Base-by-base conservation (phyloP, 1,139 yeast genomes). In the Blastobotrys persicus region DNA sequence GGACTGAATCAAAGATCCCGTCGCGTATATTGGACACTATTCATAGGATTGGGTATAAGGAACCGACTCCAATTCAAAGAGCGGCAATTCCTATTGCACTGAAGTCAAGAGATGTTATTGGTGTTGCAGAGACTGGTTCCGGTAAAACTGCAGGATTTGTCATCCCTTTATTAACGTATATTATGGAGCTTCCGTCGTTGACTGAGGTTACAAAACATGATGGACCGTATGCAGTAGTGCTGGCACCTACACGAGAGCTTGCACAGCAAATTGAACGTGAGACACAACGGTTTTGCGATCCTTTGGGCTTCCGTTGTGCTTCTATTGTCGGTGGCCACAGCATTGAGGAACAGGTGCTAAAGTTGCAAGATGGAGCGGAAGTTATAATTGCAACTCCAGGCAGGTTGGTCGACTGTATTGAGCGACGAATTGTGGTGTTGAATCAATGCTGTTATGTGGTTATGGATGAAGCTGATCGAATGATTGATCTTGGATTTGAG, bases 71-170 rank as follows among this genome's bases (percentile, higher is more conserved):
- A 0, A 84, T 92, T 52, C 98, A 92, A 63, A 70, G 96, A 54
- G 95, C 94, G 0, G 78, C 97, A 0, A 80, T 91, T 11, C 97
- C 97, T 0, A 73, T 85, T 42, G 87, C 88, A 0, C 58, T 85
- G 32, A 64, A 70, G 0, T 69, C 74, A 2, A 65, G 77, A 38
- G 97, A 92, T 64, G 75, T 88, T 3, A 76, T 91, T 20, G 98
- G 96, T 20, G 79, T 91, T n/a, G 97, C 98, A 0, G 92, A 89
- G 58, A 92, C 98, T 0, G 98, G 98, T 19, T 87, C 96, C 0
- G 98, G 98, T 62, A 92, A 92, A 64, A 92, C 98, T 0, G 73
- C 89, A 26, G 86, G 95, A 7, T 92, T 85, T 66, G 69, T 87
- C 23, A 69, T 91, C 1, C 98, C 98, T 0, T 68, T 88, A 46